Evolutionary conservation across 345 rosid genomes (phyloP).

Genomic region (Orychophragmus violaceus): DNA sequence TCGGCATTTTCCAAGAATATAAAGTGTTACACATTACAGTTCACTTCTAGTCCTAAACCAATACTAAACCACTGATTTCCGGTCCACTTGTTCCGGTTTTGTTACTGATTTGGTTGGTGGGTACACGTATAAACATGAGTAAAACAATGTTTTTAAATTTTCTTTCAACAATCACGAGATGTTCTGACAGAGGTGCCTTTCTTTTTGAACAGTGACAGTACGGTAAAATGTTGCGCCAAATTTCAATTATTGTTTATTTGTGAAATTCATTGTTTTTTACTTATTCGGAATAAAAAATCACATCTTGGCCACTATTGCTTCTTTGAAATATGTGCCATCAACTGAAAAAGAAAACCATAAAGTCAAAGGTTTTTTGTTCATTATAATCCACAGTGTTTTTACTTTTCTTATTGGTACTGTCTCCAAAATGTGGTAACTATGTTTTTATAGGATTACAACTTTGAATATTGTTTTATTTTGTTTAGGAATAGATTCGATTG

Average conservation of each 20-base stretch:
- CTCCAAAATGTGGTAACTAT: not conserved
- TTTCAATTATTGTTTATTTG: conserved; percentile 16
- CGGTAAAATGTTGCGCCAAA: conserved; percentile 21
- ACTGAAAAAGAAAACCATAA: not conserved
- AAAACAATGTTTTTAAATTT: not conserved
- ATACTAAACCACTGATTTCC: not conserved
- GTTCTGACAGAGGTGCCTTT: conserved; percentile 3
- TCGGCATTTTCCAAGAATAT: not conserved
- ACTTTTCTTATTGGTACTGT: conserved; percentile 1
- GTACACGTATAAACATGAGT: not conserved
- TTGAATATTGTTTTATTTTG: not conserved
- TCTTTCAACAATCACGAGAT: conserved; percentile 28
- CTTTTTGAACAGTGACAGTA: conserved; percentile 23
- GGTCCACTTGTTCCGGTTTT: conserved; percentile 8
- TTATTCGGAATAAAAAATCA: conserved; percentile 4
- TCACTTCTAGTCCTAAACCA: not conserved
- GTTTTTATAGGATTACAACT: not conserved
- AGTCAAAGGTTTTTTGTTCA: not conserved
- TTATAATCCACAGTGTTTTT: not conserved
- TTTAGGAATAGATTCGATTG: conserved; percentile 72
- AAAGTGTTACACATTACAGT: not conserved
- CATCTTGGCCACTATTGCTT: conserved; percentile 20
- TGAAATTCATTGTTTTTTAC: not conserved
- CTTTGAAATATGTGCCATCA: conserved; percentile 14
- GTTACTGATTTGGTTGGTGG: conserved; percentile 14